Base-by-base conservation (phyloP, 2,329 filamentous ascomycete genomes). In the Didymella segeticola region DNA sequence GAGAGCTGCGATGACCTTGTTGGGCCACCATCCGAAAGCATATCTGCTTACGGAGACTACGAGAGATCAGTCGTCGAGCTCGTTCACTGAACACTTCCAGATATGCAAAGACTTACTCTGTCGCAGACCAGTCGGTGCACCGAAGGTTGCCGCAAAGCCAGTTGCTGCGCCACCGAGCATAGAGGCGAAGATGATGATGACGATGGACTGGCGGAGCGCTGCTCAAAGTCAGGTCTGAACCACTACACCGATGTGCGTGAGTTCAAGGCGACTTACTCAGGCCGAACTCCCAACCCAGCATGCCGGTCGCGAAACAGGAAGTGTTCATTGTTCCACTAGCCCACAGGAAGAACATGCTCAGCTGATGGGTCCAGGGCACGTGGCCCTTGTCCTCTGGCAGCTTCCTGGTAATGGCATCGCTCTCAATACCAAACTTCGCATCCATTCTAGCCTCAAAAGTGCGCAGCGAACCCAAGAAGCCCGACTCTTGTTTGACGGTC, bases 1-100 rank as follows among this genome's bases (percentile, higher is more conserved):
- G 37, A 81, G 74, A 2, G 76, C 64, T 4, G 78, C 78, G 48
- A 78, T 75, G 48, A 81, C 65, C 58, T 81, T 81, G 46, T 78
- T 78, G 14, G 79, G 78, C 56, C 74, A 81, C 74, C 79, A 81
- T n/a, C 79, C 79, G 53, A 81, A 79, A n/a, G 77, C 78, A 49
- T 41, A 54, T 31, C 47, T 29, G 20, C 31, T 38, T 3, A 51
- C 47, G 31, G 47, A 51, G 25, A 51, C 47, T 50, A 37, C 12
- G 12, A 17, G 29, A 14, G 17, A 42, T 50, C 38, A 50, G 47
- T 25, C 14, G 4, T 37, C 30, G 17, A 33, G 17, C 17, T 14
- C 4, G 8, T 25, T n/a, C 26, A 34, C 9, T n/a, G 11, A 19
- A 8, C 14, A 5, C 15, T 9, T 5, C 4, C 38, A 59, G 78